Conservation (phyloP, 2,329 filamentous ascomycete species). For the Pseudogymnoascus sp. region DNA sequence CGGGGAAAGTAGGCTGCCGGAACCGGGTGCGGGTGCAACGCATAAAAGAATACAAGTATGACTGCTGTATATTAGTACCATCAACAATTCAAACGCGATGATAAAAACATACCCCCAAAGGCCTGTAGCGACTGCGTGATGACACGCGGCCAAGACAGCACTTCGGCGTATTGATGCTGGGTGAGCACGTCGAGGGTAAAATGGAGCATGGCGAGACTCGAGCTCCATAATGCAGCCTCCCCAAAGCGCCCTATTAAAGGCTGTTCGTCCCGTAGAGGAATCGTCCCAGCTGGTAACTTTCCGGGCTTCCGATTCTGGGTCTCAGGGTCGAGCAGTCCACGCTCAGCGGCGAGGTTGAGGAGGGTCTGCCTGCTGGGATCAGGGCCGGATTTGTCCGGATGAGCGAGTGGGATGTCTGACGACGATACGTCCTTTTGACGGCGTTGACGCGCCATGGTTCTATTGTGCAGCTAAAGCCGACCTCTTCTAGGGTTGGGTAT, state of each 20-base stretch:
- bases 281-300: slow-evolving; percentile 17
- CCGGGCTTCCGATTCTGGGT: slow-evolving; percentile 23
- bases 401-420: slow-evolving; percentile 51
- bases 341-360: slow-evolving; percentile 63
- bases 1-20: slow-evolving; percentile 44
- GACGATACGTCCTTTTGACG: slow-evolving; percentile 38
- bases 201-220: slow-evolving; percentile 63
- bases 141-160: slow-evolving; percentile 52
- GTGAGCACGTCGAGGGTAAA: slow-evolving; percentile 74
- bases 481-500: background rate
- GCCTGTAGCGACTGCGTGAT: slow-evolving; percentile 44
- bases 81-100: background rate
- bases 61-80: slow-evolving; percentile 28
- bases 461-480: background rate
- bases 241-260: slow-evolving; percentile 25
- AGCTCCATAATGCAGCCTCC: slow-evolving; percentile 50
- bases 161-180: slow-evolving; percentile 68
- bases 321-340: slow-evolving; percentile 37
- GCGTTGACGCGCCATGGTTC: slow-evolving; percentile 41
- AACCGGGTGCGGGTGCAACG: slow-evolving; percentile 31
- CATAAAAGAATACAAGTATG: slow-evolving; percentile 27
- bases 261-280: slow-evolving; percentile 16
- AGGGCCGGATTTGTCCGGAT: slow-evolving; percentile 61
- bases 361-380: slow-evolving; percentile 56
- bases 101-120: slow-evolving; percentile 40